Base-by-base conservation (phyloP, 2,329 filamentous ascomycete genomes). In the Ceratocystis albifundus region DNA sequence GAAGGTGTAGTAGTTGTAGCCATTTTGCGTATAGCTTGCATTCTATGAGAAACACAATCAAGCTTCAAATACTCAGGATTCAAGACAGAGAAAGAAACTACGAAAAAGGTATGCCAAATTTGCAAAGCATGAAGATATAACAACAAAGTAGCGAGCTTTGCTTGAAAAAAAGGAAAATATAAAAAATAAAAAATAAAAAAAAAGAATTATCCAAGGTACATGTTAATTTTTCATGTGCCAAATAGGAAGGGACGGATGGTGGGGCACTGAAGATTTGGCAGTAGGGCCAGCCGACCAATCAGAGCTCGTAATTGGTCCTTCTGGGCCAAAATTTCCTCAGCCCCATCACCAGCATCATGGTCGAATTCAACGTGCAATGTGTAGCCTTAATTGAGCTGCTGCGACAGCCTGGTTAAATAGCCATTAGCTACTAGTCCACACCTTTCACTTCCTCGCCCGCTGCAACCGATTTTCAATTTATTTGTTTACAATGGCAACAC, bases 1-100 rank as follows among this genome's bases (percentile, higher is more conserved):
- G 67, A 53, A 28, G 64, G 50, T 55, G 64, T 62, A 17, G 30
- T 53, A 17, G 30, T 53, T 20, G 55, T 32, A 7, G 64, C 64
- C 67, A 68, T 68, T 64, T 68, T 68, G 32, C 61, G 61, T 25
- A 68, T 46, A 17, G 64, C 64, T 41, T 66, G 61, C 61, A 68
- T 68, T 22, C 53, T 63, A 48, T 59, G 55, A 32, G 3, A 8
- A 53, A 53, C 10, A 53, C 48, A 17, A n/a, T 41, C 10, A 53
- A 53, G 15, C 3, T 25, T 10, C 25, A 25, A 22, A 10, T 15
- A 22, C 17, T 15, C 5, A 28, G 1, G 17, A 25, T 6, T 12
- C 22, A 53, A 53, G 8, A 28, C 22, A 3, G 48, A 10, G 25
- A 6, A 4, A 53, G 22, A 3, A 28, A 53, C 48, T 20, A 20